Percentiles rank a stretch among this genome's conserved stretches.
phyloP scores from a whole-genome alignment of 148 eudicot genomes.

The Dianthus caryophyllus region DNA sequence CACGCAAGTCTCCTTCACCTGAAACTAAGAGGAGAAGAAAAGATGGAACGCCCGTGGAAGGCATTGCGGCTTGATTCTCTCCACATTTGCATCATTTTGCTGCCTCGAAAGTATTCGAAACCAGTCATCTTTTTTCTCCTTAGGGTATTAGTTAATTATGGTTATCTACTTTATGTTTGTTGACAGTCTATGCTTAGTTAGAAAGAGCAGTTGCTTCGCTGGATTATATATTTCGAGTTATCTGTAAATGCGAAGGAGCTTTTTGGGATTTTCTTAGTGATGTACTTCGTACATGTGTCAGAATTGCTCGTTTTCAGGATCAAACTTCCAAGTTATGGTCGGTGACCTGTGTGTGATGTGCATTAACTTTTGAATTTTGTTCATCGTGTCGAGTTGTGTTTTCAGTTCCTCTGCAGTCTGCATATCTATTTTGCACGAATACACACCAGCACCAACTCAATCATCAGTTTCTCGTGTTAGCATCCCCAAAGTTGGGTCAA shows the following conservation, averaged over 20 bases:
- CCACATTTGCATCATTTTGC: background rate
- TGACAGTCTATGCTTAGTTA: background rate
- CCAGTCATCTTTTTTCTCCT: background rate
- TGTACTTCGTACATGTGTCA: too few species aligned
- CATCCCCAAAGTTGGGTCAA: too few species aligned
- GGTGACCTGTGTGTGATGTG: too few species aligned
- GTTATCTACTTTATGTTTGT: background rate
- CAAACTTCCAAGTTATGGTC: too few species aligned
- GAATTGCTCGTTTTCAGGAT: too few species aligned
- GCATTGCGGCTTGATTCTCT: slow-evolving; percentile 22
- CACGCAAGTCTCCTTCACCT: slow-evolving; percentile 26
- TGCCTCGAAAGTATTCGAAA: slow-evolving; percentile 12
- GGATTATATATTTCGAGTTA: slow-evolving; percentile 1
- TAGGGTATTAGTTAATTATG: background rate
- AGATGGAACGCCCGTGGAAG: slow-evolving; percentile 24
- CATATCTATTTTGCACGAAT: too few species aligned
- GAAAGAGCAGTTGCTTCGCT: background rate
- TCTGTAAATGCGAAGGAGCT: background rate
- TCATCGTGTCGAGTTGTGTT: too few species aligned
- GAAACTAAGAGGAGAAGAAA: slow-evolving; percentile 37
- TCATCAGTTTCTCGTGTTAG: too few species aligned
- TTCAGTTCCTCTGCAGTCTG: too few species aligned
- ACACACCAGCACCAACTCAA: too few species aligned
- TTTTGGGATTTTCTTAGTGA: too few species aligned
- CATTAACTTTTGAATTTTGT: too few species aligned